Conservation (phyloP, 1,284 basidiomycete genomes). For the Lentinus polychrous region DNA sequence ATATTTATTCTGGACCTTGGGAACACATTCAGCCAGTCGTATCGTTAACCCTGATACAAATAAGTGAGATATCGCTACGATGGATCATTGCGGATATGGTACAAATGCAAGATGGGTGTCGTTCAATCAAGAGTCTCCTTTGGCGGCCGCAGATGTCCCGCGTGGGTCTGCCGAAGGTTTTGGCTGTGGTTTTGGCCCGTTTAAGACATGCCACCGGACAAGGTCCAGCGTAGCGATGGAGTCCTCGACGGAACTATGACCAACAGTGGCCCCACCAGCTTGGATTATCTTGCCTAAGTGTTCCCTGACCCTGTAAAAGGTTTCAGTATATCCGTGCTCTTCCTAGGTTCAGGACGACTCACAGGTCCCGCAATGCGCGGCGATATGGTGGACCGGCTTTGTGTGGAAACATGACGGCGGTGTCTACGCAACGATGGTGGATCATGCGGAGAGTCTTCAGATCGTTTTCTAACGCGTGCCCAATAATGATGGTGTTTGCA, state of each 20-base stretch:
- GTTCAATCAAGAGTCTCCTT: neutral
- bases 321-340: neutral
- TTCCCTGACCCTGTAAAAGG: constrained; percentile 57
- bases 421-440: constrained; percentile 79
- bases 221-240: constrained; percentile 80
- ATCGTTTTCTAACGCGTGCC: constrained; percentile 87
- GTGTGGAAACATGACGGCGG: constrained; percentile 80
- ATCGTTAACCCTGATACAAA: neutral
- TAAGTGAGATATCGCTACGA: neutral
- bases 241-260: constrained; percentile 84
- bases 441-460: constrained; percentile 81
- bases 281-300: constrained; percentile 76
- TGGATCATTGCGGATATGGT: neutral
- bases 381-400: constrained; percentile 72
- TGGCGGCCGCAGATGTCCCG: neutral
- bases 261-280: constrained; percentile 58
- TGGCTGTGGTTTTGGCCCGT: constrained; percentile 38
- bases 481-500: constrained; percentile 75
- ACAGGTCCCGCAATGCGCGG: constrained; percentile 76
- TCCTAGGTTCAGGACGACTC: constrained; percentile 23
- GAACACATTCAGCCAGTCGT: neutral
- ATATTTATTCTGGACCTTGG: neutral
- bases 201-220: constrained; percentile 66
- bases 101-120: neutral
- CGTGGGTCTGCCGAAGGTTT: constrained; percentile 16